These are phyloP conservation scores for Osmanthus fragrans DNA, from an alignment of 257 asterid genomes.

Conservation along the genomic window DNA sequence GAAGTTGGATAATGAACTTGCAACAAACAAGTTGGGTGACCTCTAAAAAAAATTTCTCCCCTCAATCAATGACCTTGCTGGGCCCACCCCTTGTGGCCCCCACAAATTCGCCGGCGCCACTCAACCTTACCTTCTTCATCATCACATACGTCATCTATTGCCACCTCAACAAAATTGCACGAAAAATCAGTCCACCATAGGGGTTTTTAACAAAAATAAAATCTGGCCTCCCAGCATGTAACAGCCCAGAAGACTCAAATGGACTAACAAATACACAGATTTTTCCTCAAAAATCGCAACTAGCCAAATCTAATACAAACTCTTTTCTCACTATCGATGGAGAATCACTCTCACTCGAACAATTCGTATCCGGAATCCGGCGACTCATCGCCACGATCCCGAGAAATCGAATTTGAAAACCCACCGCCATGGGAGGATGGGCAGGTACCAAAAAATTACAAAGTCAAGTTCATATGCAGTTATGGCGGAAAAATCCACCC, in stretches of 20 bases:
- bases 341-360: slow-evolving; percentile 63
- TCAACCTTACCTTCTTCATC: too few relatives aligned
- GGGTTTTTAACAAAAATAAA: not conserved
- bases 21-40: too few relatives aligned
- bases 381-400: slow-evolving; percentile 86
- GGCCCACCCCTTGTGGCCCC: too few relatives aligned
- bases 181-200: not conserved
- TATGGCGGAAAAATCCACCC: slow-evolving; percentile 94
- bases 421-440: slow-evolving; percentile 84
- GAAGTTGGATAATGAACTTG: too few relatives aligned
- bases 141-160: not conserved
- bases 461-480: slow-evolving; percentile 89
- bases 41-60: too few relatives aligned
- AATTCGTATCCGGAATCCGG: slow-evolving; percentile 83
- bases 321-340: slow-evolving; percentile 36
- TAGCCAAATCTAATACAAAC: not conserved
- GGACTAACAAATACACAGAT: not conserved
- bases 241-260: slow-evolving; percentile 3
- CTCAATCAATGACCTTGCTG: too few relatives aligned
- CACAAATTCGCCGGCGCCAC: too few relatives aligned
- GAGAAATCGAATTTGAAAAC: slow-evolving; percentile 83
- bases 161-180: not conserved
- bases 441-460: slow-evolving; percentile 45
- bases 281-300: not conserved
- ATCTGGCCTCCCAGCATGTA: not conserved